A percentile compares a stretch with the other conserved stretches of the same genome.
These are phyloP conservation scores for Termitomyces sp. DNA, from an alignment of 768 basidiomycete genomes.

Conservation along the genomic window DNA sequence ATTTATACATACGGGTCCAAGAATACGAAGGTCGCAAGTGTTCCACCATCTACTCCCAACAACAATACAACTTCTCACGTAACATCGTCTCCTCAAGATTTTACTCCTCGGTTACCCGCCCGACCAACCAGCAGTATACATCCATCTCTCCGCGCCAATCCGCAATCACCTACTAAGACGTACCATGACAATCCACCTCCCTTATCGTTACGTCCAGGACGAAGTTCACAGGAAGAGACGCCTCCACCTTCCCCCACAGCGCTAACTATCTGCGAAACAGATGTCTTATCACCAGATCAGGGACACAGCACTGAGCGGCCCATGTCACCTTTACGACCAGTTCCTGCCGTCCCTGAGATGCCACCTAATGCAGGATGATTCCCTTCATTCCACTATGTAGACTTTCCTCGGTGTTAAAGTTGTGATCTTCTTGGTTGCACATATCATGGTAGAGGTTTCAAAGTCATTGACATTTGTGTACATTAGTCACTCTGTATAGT, in stretches of 20 bases:
- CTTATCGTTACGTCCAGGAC: constrained; percentile 19
- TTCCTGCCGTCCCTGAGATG: background rate
- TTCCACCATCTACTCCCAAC: constrained; percentile 31
- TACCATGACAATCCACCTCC: constrained; percentile 21
- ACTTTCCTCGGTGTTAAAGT: background rate
- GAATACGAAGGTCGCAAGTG: constrained; percentile 58
- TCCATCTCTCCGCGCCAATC: constrained; percentile 61
- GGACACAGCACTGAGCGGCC: constrained; percentile 1
- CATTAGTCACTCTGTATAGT: background rate
- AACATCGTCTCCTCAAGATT: constrained; percentile 52
- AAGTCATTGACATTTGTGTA: background rate
- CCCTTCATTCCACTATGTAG: background rate
- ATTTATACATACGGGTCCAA: constrained; percentile 66
- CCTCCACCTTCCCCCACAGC: constrained; percentile 27
- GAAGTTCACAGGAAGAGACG: constrained; percentile 22
- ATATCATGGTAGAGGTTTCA: background rate
- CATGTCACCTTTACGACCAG: constrained; percentile 6
- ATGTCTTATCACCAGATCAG: constrained; percentile 8
- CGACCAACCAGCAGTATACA: constrained; percentile 76
- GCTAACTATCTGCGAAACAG: constrained; percentile 22
- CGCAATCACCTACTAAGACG: constrained; percentile 45
- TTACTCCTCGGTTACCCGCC: constrained; percentile 65
- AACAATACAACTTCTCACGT: constrained; percentile 2
- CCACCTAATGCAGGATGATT: background rate
- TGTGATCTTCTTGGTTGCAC: background rate